Evolutionary conservation across 208 protist genomes (phyloP), one percentile per base, ranked within the genome.

Genomic region (Trypanosoma conorhini): DNA sequence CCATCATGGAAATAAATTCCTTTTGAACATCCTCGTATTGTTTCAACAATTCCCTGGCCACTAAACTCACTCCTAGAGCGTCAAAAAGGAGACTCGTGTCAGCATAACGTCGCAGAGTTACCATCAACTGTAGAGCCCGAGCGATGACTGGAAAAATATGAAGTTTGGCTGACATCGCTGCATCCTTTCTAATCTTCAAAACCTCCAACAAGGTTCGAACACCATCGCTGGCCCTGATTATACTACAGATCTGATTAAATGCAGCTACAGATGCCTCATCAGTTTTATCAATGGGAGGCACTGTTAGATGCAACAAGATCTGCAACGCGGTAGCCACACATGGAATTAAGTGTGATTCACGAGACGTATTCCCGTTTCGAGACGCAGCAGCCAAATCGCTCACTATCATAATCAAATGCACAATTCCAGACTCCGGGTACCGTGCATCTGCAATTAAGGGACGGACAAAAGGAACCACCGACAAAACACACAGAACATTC

Each of bases 121-220:
- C 86, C 84, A 94, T 87, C 63, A 96, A 61, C 71, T 94, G 86
- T 51, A 96, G 77, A 44, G 81, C 91, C 21, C 88, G 83, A 55
- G 91, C 88, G 21, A 96, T 74, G 8, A 96, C 81, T 15, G 91
- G 91, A 74, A 96, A 96, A 81, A 87, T 83, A 55, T 81, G 77
- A 42, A 94, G 76, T 59, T 87, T 89, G 28, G 85, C 86, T 2
- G 88, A 91, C 74, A 96, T 85, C 21, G 85, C 76, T 1, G 81
- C 71, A 67, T 94, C 88, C 56, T 87, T 89, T 40, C 70, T 67
- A 38, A 87, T 77, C 54, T 83, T 82, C 40, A 96, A 70, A 40
- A 92, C 65, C 62, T 94, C 88, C 31, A 96, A 71, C 28, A 96
- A 81, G 13, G 77, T 87, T 12, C 88, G 80, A 56, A 96, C 83